Conservation (phyloP, 352 stramenopile species). For the Pythium volutum region DNA sequence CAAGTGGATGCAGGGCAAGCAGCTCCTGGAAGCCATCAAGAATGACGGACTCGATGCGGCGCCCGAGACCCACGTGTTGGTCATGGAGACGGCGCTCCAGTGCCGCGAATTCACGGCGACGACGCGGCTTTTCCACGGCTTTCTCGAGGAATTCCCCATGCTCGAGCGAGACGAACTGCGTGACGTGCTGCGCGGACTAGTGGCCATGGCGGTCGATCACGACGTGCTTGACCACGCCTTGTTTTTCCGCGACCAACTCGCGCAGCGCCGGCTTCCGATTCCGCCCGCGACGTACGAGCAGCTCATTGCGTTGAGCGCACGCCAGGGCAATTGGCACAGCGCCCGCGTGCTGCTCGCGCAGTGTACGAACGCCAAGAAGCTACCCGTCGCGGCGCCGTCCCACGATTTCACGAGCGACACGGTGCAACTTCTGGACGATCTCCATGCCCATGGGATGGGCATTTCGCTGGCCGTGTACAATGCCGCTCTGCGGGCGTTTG, state of each 20-base stretch:
- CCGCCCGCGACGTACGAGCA: conserved; percentile 35
- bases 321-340: conserved; percentile 52
- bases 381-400: conserved; percentile 31
- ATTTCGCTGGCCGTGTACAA: conserved; percentile 53
- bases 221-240: conserved; percentile 49
- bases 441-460: conserved; percentile 36
- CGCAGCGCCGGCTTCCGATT: conserved; percentile 28
- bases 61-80: conserved; percentile 44
- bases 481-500: conserved; percentile 60
- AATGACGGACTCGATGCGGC: conserved; percentile 53
- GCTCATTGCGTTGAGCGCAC: conserved; percentile 46
- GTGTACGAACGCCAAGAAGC: conserved; percentile 37
- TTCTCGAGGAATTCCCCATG: conserved; percentile 28
- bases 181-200: conserved; percentile 38
- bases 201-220: conserved; percentile 38
- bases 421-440: conserved; percentile 40
- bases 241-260: conserved; percentile 56
- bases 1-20: conserved; percentile 73
- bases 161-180: conserved; percentile 40
- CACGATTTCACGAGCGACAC: conserved; percentile 56
- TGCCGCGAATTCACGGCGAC: conserved; percentile 56
- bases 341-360: conserved; percentile 50
- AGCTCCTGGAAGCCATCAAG: conserved; percentile 63
- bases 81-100: conserved; percentile 49
- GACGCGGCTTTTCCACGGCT: conserved; percentile 37